Evolutionary conservation across 129 eudicot species (phyloP).

Genomic region (Kitagawia praeruptora): DNA sequence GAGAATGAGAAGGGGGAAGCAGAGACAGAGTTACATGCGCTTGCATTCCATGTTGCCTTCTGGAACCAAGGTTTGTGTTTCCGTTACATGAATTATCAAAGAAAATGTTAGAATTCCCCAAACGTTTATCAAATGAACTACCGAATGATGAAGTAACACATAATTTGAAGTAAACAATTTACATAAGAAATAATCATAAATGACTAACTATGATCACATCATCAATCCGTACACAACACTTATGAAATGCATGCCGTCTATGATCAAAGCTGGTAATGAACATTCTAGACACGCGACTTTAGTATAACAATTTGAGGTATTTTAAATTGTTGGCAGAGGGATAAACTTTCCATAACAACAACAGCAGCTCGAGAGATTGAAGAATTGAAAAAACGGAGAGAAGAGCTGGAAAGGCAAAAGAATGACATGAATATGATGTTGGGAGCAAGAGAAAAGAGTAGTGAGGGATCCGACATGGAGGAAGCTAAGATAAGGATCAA

Average conservation of each 20-base stretch:
- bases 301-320: background rate
- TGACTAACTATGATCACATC: background rate
- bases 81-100: background rate
- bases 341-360: slow-evolving; percentile 22
- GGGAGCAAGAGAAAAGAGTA: background rate
- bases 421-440: slow-evolving; percentile 14
- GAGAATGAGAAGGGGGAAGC: slow-evolving; percentile 35
- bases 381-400: slow-evolving; percentile 14
- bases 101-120: background rate
- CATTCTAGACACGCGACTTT: background rate
- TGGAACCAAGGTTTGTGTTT: slow-evolving; percentile 30
- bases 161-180: too few relatives aligned
- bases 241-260: background rate
- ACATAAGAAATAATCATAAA: background rate
- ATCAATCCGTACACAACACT: too few relatives aligned
- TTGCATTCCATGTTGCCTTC: slow-evolving; percentile 27
- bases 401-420: slow-evolving; percentile 16
- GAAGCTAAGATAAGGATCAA: slow-evolving; percentile 17
- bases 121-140: too few relatives aligned
- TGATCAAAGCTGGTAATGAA: background rate
- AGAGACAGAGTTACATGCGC: slow-evolving; percentile 17
- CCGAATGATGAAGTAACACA: background rate
- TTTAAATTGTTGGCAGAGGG: slow-evolving; percentile 17
- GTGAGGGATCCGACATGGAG: slow-evolving; percentile 1
- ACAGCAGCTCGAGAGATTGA: slow-evolving; percentile 16